A percentile compares a stretch with the other conserved stretches of the same genome.
Conservation (phyloP, 805 yeast species). For the Starmerella tilneyi region DNA sequence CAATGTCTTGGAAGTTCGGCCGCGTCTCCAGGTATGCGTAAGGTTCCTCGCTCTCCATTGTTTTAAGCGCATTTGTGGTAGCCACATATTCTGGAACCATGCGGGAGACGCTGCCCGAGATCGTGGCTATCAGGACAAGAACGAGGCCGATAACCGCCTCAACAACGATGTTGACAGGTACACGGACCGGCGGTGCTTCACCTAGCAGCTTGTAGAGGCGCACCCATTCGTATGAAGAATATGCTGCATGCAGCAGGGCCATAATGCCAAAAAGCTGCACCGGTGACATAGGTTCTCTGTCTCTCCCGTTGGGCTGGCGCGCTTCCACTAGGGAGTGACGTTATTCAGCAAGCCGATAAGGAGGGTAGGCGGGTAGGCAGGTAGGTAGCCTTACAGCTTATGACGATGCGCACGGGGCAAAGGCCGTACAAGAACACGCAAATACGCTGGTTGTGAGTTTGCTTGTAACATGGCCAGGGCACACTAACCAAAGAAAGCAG, state of each 20-base stretch:
- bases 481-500: too few species aligned
- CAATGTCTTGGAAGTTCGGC: slow-evolving; percentile 44
- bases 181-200: background rate
- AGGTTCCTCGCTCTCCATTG: slow-evolving; percentile 40
- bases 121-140: slow-evolving; percentile 33
- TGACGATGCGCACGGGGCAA: too few species aligned
- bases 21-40: slow-evolving; percentile 43
- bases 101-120: slow-evolving; percentile 29
- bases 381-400: too few species aligned
- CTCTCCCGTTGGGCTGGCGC: too few species aligned
- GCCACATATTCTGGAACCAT: slow-evolving; percentile 42
- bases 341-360: slow-evolving; percentile 5
- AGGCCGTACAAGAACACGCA: too few species aligned
- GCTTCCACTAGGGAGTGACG: background rate
- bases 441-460: too few species aligned
- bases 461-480: too few species aligned
- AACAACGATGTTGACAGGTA: slow-evolving; percentile 33
- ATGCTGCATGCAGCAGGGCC: slow-evolving; percentile 16
- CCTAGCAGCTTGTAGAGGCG: slow-evolving; percentile 7
- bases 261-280: slow-evolving; percentile 10
- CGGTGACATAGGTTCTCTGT: background rate
- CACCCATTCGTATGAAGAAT: slow-evolving; percentile 20
- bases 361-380: too few species aligned
- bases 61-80: slow-evolving; percentile 41
- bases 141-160: slow-evolving; percentile 44